These are phyloP conservation scores for Amaranthus cruentus DNA, from an alignment of 148 eudicot species.

Conservation along the genomic window DNA sequence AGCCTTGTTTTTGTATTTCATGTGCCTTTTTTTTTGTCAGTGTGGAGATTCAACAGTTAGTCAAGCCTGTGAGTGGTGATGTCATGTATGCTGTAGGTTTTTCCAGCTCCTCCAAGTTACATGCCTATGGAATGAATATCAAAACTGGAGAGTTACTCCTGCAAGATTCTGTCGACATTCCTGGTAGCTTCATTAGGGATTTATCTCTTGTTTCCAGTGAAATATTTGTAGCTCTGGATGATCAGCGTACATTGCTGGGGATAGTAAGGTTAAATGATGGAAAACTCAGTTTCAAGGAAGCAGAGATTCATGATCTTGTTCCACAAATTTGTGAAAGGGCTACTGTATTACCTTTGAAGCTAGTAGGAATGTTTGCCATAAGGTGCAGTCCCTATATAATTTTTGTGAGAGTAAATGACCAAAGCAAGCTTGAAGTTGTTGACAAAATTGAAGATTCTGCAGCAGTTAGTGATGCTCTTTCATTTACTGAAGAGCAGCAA, in stretches of 20 bases:
- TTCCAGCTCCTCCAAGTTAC: slow-evolving; percentile 46
- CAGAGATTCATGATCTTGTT: slow-evolving; percentile 51
- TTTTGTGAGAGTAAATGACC: slow-evolving; percentile 48
- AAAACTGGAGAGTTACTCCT: slow-evolving; percentile 71
- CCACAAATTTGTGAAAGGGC: slow-evolving; percentile 56
- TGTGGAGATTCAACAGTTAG: slow-evolving; percentile 59
- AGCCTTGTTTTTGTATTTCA: slow-evolving; percentile 2
- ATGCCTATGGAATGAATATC: slow-evolving; percentile 49
- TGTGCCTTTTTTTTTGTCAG: slow-evolving; percentile 45
- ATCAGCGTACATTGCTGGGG: slow-evolving; percentile 50
- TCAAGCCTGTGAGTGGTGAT: slow-evolving; percentile 60
- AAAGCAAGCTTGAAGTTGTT: slow-evolving; percentile 51
- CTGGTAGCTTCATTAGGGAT: slow-evolving; percentile 71
- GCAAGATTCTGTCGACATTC: slow-evolving; percentile 38
- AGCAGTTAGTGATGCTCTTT: slow-evolving; percentile 65
- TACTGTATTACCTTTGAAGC: slow-evolving; percentile 47
- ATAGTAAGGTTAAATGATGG: slow-evolving; percentile 50
- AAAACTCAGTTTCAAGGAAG: slow-evolving; percentile 45
- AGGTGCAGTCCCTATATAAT: slow-evolving; percentile 36
- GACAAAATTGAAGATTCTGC: slow-evolving; percentile 51
- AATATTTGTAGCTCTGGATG: slow-evolving; percentile 64
- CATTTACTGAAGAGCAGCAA: slow-evolving; percentile 56
- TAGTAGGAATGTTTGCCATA: slow-evolving; percentile 55
- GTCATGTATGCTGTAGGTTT: slow-evolving; percentile 61
- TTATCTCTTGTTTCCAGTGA: slow-evolving; percentile 53